These are phyloP conservation scores for Monosporascus sp. DNA, from an alignment of 2,329 filamentous ascomycete genomes.

Conservation along the genomic window DNA sequence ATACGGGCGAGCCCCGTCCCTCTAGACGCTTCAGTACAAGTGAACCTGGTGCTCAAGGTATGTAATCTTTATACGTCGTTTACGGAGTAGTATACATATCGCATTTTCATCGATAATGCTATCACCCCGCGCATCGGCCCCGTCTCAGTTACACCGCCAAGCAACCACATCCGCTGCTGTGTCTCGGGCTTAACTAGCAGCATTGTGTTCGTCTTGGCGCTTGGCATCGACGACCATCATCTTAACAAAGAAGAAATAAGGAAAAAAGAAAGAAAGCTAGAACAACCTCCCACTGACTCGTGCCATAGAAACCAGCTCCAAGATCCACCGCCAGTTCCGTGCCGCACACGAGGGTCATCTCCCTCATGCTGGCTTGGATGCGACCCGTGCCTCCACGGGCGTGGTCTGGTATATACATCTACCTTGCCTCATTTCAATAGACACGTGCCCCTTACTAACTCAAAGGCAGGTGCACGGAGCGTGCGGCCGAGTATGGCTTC, in stretches of 20 bases:
- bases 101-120: neutral
- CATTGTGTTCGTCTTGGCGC: neutral
- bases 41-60: conserved; percentile 53
- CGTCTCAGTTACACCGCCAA: neutral
- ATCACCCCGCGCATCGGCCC: neutral
- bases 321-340: conserved; percentile 84
- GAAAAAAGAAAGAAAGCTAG: neutral
- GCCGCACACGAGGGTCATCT: conserved; percentile 86
- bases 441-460: too few relatives aligned
- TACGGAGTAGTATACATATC: neutral
- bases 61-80: conserved; percentile 15
- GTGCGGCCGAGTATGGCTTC: conserved; percentile 84
- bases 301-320: conserved; percentile 66
- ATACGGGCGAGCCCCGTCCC: conserved; percentile 55
- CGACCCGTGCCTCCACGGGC: conserved; percentile 81
- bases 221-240: neutral
- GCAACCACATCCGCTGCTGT: neutral
- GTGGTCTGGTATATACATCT: conserved; percentile 64
- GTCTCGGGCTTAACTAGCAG: neutral
- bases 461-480: conserved; percentile 57
- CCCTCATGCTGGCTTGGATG: conserved; percentile 85
- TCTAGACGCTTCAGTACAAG: conserved; percentile 53
- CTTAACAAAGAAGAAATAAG: neutral
- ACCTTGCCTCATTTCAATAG: too few relatives aligned
- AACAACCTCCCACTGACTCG: neutral